Conservation (phyloP, 139 green algal genomes). For the Penium margaritaceum region DNA sequence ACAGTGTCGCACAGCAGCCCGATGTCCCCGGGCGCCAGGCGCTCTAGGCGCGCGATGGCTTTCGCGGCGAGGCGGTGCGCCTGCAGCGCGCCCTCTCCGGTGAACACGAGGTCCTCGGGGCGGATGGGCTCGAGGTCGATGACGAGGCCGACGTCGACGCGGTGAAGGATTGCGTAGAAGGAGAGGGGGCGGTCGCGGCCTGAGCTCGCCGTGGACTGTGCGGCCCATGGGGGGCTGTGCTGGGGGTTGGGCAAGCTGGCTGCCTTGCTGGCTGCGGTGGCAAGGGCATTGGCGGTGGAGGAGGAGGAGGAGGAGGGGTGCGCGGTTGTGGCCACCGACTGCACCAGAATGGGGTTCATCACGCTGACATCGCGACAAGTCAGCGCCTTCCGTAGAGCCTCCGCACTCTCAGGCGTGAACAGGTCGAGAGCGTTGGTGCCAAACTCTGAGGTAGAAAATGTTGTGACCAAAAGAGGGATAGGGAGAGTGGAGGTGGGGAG, state of each 20-base stretch:
- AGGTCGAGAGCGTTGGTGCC: conserved; percentile 17
- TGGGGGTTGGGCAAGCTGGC: not conserved
- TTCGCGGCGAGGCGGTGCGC: not conserved
- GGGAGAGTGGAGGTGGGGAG: not conserved
- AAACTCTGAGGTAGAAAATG: not conserved
- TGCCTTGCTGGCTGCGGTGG: not conserved
- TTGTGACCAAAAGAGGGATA: not conserved
- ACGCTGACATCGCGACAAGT: conserved; percentile 5
- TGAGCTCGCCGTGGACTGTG: not conserved
- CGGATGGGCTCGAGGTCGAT: conserved; percentile 24
- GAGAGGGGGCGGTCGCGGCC: not conserved
- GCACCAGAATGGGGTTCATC: conserved; percentile 32
- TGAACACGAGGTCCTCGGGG: not conserved
- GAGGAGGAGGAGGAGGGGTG: not conserved
- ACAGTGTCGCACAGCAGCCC: conserved; percentile 19
- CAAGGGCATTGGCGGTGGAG: not conserved
- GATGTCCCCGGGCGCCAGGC: not conserved
- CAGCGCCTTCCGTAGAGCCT: conserved; percentile 16
- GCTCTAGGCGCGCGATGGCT: not conserved
- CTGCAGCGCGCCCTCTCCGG: not conserved
- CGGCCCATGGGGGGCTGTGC: too few relatives aligned
- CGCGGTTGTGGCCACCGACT: not conserved
- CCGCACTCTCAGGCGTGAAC: conserved; percentile 5
- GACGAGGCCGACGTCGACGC: conserved; percentile 9
- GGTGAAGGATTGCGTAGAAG: conserved; percentile 32